Evolutionary conservation across 1,284 basidiomycete genomes (phyloP), one percentile per base, ranked within the genome.

Genomic region (Heterobasidion occidentale): DNA sequence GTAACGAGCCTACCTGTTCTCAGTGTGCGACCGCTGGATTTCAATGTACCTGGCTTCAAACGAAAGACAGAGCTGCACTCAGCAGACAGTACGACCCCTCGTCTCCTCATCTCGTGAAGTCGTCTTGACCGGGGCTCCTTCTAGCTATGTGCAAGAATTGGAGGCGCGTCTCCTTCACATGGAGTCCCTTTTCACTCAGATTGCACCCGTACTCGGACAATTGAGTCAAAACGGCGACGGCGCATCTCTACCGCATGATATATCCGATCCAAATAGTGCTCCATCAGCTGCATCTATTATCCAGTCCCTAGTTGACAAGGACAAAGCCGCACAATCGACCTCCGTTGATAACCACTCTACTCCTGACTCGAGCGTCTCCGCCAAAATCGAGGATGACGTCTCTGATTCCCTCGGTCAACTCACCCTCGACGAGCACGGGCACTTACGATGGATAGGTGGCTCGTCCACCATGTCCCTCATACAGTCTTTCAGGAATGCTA

Each of bases 401-500:
- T 83, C 80, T 62, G 89, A 92, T 67, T 84, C 87, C 33, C 87
- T 91, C 65, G 92, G 91, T 19, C 91, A 93, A 67, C 80, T 94
- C 56, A 88, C 90, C 33, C 77, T 92, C 50, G 92, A 94, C 65
- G 92, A 94, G 68, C 86, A 92, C 63, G 92, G 92, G 20, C 91
- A 93, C 70, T 84, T 90, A 75, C 84, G 92, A 59, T 94, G 92
- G 92, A 94, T 94, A 63, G 92, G 92, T 36, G 88, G 90, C 51
- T 93, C 91, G 9, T 93, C 90, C 33, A 92, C 92, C 9, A 88
- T 94, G 83, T 90, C 91, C 9, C 79, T 94, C 61, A 91, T 94
- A 55, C 90, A 94, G 67, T 91, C 89, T 5, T 94, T 94, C 74
- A 84, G 83, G 57, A 81, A 85, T 48, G 69, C 88, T 59, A 89